Evolutionary conservation across 345 rosid species (phyloP), one percentile per base, ranked within the genome.

Genomic region (Eutrema heterophyllum): DNA sequence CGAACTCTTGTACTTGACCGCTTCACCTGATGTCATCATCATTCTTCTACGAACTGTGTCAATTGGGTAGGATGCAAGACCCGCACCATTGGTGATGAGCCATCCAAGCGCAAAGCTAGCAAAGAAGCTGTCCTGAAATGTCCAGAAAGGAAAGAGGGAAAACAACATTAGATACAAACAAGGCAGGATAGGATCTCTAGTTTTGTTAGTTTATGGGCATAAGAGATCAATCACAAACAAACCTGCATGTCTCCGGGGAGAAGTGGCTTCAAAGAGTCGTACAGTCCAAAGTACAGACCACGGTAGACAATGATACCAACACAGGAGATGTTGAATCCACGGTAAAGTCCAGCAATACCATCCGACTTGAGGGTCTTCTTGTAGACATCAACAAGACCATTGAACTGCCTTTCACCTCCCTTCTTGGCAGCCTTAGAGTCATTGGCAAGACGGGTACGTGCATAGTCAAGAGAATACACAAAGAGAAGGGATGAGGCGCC

Each of bases 11-110:
- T 91, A 91, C 78, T 91, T 91, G 63, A 91, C 96, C 5, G 97
- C 97, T 71, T 91, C 96, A 45, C 97, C 97, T 0, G 96, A 91
- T 15, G 97, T 91, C 97, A 91, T 91, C 97, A 91, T 91, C 97
- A 91, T 91, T 82, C 97, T 89, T 89, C 97, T 89, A 5, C 97
- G 93, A 10, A 91, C 93, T 0, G 97, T 91, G 76, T 91, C 97
- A 70, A 91, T 84, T 3, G 97, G 97, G 82, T 90, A 90, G 2
- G 97, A 87, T 10, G 97, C 92, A 72, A 91, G 89, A 45, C 97
- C 91, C 9, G 96, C 97, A 68, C 97, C 97, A 2, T 87, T 89
- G 30, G 97, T 91, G 78, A 91, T 89, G 67, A 86, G 84, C 97
- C 97, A 91, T 35, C 97, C 97, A n/a, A 91, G 88, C 0, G 89